A percentile compares a stretch with the other conserved stretches of the same genome.
These are phyloP conservation scores for Rhexocercosporidium sp. DNA, from an alignment of 2,329 filamentous ascomycete genomes.

Conservation along the genomic window DNA sequence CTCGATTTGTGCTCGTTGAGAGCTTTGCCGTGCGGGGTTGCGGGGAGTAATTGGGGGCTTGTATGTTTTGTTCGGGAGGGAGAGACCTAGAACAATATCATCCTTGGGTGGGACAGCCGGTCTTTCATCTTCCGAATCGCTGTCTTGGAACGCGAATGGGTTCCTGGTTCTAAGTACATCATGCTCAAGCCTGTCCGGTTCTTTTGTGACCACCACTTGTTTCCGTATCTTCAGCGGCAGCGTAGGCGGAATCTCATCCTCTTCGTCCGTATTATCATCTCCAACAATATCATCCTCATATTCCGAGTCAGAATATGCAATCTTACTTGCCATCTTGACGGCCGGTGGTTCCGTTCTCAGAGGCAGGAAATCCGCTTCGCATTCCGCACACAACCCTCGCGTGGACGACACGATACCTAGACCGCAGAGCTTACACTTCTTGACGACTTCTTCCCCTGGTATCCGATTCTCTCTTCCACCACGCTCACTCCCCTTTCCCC, in stretches of 20 bases:
- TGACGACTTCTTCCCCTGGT: not conserved
- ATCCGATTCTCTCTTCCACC: not conserved
- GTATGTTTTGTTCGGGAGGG: not conserved
- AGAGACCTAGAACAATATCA: not conserved
- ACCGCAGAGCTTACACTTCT: conserved; percentile 12
- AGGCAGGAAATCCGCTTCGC: not conserved
- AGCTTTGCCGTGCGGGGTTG: not conserved
- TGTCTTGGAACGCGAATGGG: conserved; percentile 1
- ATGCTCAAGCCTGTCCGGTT: not conserved
- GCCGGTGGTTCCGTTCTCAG: not conserved
- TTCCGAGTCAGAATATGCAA: conserved; percentile 1
- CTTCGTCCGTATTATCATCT: not conserved
- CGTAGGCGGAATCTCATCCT: conserved; percentile 23
- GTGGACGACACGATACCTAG: not conserved
- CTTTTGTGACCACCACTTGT: not conserved
- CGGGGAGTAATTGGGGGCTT: not conserved
- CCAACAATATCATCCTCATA: conserved; percentile 23
- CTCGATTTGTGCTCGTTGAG: not conserved
- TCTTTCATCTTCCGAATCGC: not conserved
- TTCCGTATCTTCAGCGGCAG: conserved; percentile 26
- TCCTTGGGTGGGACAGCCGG: not conserved
- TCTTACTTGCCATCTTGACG: not conserved
- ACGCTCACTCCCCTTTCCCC: not conserved
- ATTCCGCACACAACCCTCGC: not conserved
- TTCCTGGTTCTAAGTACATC: not conserved